Evolutionary conservation across 768 basidiomycete genomes (phyloP).

Genomic region (Suillus discolor): DNA sequence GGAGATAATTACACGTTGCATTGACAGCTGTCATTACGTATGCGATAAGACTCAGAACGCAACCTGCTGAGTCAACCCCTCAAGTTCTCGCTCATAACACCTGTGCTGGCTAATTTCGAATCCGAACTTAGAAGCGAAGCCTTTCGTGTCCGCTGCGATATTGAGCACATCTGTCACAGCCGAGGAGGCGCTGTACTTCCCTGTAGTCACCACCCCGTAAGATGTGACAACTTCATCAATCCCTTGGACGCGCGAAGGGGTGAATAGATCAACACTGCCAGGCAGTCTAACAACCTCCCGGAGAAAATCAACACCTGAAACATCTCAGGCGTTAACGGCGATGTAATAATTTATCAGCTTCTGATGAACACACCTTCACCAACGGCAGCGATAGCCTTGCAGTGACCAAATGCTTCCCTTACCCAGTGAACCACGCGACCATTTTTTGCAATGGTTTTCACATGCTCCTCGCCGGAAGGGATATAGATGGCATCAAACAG

Average conservation of each 20-base stretch:
- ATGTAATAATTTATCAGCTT: slow-evolving; percentile 3
- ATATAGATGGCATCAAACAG: slow-evolving; percentile 83
- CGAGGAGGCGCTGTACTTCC: slow-evolving; percentile 47
- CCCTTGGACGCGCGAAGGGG: slow-evolving; percentile 23
- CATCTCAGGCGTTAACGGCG: slow-evolving; percentile 4
- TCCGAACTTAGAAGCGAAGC: slow-evolving; percentile 60
- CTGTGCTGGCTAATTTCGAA: slow-evolving; percentile 68
- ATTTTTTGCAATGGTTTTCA: slow-evolving; percentile 54
- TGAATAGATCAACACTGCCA: slow-evolving; percentile 42
- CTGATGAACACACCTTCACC: slow-evolving; percentile 54
- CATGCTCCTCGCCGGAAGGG: slow-evolving; percentile 67
- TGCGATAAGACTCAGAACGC: slow-evolving; percentile 39
- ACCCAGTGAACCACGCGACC: slow-evolving; percentile 83
- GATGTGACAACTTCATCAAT: slow-evolving; percentile 49
- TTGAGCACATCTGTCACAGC: slow-evolving; percentile 41
- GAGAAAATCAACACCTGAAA: slow-evolving; percentile 50
- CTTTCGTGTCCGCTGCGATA: slow-evolving; percentile 48
- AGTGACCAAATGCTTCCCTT: slow-evolving; percentile 85
- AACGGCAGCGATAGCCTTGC: slow-evolving; percentile 78
- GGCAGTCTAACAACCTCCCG: slow-evolving; percentile 48
- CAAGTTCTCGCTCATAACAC: slow-evolving; percentile 62
- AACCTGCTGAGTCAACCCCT: slow-evolving; percentile 54
- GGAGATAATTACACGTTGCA: background rate
- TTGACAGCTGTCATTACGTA: background rate
- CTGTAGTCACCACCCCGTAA: slow-evolving; percentile 65